These are phyloP conservation scores for Hypoxylon sp. DNA, from an alignment of 2,329 filamentous ascomycete species.

Conservation along the genomic window DNA sequence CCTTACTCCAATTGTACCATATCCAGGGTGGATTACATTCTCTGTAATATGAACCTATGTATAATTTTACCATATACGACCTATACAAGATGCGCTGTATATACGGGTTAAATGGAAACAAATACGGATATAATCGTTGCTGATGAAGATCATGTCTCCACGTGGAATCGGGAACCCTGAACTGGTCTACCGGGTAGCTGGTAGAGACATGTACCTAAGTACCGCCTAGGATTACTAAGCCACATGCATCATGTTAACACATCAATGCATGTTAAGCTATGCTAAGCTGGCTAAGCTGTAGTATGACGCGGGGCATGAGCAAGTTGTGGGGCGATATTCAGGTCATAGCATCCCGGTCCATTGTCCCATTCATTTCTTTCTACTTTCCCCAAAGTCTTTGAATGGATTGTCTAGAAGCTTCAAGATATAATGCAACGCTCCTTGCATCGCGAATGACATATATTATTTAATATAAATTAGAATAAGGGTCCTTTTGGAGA, in stretches of 20 bases:
- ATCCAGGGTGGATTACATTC: not conserved
- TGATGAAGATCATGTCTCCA: conserved; percentile 8
- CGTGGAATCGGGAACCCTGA: conserved; percentile 35
- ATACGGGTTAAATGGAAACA: not conserved
- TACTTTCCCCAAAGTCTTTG: conserved; percentile 12
- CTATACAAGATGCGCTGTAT: not conserved
- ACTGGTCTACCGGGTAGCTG: conserved; percentile 30
- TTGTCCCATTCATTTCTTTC: conserved; percentile 12
- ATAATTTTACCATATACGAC: conserved; percentile 11
- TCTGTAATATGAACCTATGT: conserved; percentile 1
- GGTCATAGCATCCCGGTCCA: conserved; percentile 29
- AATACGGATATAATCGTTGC: not conserved
- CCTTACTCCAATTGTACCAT: not conserved
- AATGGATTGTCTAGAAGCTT: conserved; percentile 29
- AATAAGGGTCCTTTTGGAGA: conserved; percentile 18
- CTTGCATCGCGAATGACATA: conserved; percentile 8
- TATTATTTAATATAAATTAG: conserved; percentile 22
- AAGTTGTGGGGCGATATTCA: conserved; percentile 34
- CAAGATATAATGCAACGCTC: conserved; percentile 32
- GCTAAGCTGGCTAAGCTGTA: not conserved
- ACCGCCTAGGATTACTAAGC: conserved; percentile 13
- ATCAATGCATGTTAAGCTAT: not conserved
- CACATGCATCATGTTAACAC: conserved; percentile 9
- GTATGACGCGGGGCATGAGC: conserved; percentile 30
- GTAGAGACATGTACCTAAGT: not conserved